A percentile compares a stretch with the other conserved stretches of the same genome.
Conservation (phyloP, 805 yeast genomes). For the Yarrowia hollandica region DNA sequence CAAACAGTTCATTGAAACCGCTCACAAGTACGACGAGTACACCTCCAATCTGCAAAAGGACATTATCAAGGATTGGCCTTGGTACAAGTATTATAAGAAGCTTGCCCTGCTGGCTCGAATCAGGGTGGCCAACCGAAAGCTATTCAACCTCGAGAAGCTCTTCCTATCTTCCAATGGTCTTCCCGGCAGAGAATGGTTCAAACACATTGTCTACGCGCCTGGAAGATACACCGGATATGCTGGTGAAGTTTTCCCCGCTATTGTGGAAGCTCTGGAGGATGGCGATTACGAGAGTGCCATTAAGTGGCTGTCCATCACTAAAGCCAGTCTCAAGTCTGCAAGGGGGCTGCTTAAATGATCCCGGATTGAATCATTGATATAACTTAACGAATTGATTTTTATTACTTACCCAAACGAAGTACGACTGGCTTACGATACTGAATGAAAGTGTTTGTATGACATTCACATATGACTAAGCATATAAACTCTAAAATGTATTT, state of each 20-base stretch:
- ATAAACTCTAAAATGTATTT: too few relatives aligned
- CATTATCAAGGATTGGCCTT: conserved; percentile 68
- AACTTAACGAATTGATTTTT: neutral
- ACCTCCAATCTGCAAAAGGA: conserved; percentile 51
- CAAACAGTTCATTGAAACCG: conserved; percentile 36
- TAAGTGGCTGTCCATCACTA: conserved; percentile 45
- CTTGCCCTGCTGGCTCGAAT: conserved; percentile 35
- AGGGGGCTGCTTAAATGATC: neutral
- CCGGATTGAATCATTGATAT: neutral
- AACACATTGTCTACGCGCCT: conserved; percentile 59
- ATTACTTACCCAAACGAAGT: too few relatives aligned
- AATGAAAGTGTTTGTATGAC: too few relatives aligned
- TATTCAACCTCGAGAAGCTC: conserved; percentile 48
- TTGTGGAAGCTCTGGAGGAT: conserved; percentile 57
- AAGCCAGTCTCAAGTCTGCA: conserved; percentile 14
- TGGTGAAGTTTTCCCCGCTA: conserved; percentile 59
- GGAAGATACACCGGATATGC: conserved; percentile 62
- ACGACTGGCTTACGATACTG: too few relatives aligned
- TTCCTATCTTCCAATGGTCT: conserved; percentile 53
- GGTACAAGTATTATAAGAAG: conserved; percentile 53
- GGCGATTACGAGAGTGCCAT: conserved; percentile 43
- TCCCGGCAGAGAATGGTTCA: conserved; percentile 55
- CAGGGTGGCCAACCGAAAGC: conserved; percentile 44
- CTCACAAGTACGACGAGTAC: conserved; percentile 52
- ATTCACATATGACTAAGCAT: too few relatives aligned